Percentiles rank a stretch among this genome's conserved stretches.
phyloP scores from a whole-genome alignment of 768 basidiomycete species.

The Amanita pallidorosea region DNA sequence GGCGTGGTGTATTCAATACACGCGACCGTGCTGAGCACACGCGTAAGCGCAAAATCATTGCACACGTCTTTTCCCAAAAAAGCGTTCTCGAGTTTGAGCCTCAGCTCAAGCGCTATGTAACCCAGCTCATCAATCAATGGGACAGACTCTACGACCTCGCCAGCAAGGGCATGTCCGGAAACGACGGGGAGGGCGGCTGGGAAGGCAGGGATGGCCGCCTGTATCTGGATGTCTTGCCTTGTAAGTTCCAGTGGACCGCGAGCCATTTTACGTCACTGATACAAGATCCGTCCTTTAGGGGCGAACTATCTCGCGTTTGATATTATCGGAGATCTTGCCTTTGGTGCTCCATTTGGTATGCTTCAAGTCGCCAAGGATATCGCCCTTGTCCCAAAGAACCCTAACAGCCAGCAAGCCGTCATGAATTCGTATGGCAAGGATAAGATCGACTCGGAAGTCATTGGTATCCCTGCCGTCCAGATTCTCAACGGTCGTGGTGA shows the following conservation, averaged over 20 bases:
- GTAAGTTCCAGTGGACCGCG: conserved; percentile 25
- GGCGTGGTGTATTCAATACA: conserved; percentile 68
- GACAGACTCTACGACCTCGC: conserved; percentile 53
- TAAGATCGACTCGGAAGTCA: conserved; percentile 28
- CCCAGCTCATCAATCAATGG: conserved; percentile 59
- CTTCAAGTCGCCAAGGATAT: conserved; percentile 61
- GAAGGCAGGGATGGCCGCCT: conserved; percentile 47
- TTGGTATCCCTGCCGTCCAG: conserved; percentile 67
- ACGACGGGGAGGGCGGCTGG: conserved; percentile 61
- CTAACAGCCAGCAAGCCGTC: conserved; percentile 37
- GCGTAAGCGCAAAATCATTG: conserved; percentile 86
- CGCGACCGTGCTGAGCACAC: conserved; percentile 70
- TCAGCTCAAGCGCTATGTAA: conserved; percentile 52
- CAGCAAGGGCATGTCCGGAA: conserved; percentile 41
- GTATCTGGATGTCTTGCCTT: conserved; percentile 69
- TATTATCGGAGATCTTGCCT: conserved; percentile 82
- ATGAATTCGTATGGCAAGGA: conserved; percentile 46
- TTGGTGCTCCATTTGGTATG: conserved; percentile 88
- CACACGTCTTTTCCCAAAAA: conserved; percentile 79
- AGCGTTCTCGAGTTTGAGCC: conserved; percentile 82
- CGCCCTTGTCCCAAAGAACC: conserved; percentile 54
- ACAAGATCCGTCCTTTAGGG: conserved; percentile 22
- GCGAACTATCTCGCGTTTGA: conserved; percentile 46
- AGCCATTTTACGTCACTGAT: conserved; percentile 1
- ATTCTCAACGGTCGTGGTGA: conserved; percentile 87